Evolutionary conservation across 805 yeast genomes (phyloP).

Genomic region (Sugiyamaella boreocaroliniensis): DNA sequence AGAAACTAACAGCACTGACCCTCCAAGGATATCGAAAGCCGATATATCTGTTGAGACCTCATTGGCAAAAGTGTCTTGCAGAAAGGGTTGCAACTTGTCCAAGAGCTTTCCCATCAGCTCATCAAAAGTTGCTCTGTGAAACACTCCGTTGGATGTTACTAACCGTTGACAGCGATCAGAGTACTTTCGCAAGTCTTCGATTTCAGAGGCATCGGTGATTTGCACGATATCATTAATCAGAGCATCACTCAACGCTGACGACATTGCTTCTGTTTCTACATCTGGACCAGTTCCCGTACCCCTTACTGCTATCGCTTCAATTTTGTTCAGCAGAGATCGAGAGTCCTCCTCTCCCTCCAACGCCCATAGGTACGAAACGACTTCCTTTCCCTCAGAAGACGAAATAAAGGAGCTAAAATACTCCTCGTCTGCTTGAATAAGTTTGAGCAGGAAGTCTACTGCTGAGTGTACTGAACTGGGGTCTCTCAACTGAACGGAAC

Average conservation of each 20-base stretch:
- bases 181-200: not conserved
- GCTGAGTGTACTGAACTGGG: not conserved
- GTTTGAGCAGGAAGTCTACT: conserved; percentile 3
- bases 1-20: conserved; percentile 1
- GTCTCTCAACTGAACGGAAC: not conserved
- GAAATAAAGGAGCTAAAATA: conserved; percentile 9
- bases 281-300: not conserved
- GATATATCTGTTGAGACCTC: not conserved
- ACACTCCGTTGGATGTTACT: not conserved
- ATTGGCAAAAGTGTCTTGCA: conserved; percentile 1
- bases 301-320: not conserved
- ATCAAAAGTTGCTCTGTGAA: not conserved
- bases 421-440: conserved; percentile 1
- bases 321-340: not conserved
- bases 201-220: not conserved
- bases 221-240: not conserved
- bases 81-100: not conserved
- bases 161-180: not conserved
- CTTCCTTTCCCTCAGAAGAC: conserved; percentile 9
- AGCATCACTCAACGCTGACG: not conserved
- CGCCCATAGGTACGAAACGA: conserved; percentile 16
- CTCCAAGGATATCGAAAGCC: conserved; percentile 1
- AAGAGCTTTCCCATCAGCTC: too few relatives aligned
- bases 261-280: not conserved
- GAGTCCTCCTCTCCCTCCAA: conserved; percentile 1